A percentile compares a stretch with the other conserved stretches of the same genome.
phyloP scores from a whole-genome alignment of 2,329 filamentous ascomycete species.

The Cladophialophora immunda region DNA sequence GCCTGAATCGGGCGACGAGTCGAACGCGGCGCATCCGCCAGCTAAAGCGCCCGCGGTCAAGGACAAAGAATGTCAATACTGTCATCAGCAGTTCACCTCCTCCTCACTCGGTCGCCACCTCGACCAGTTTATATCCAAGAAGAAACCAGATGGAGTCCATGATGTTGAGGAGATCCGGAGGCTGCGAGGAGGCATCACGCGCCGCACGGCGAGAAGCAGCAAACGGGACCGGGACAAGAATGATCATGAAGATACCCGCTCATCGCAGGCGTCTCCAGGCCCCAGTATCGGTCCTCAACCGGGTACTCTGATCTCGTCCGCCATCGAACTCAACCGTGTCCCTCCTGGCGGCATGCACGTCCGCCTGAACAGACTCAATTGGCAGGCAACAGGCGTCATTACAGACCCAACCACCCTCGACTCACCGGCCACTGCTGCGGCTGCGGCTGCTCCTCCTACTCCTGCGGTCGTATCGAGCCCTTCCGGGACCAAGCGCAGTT shows the following conservation, averaged over 20 bases:
- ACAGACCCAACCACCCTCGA: conserved; percentile 72
- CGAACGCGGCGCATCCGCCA: conserved; percentile 17
- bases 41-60: conserved; percentile 64
- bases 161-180: conserved; percentile 88
- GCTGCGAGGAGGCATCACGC: conserved; percentile 83
- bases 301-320: conserved; percentile 18
- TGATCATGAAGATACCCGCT: conserved; percentile 60
- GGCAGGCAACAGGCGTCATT: conserved; percentile 81
- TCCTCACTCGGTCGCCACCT: conserved; percentile 92
- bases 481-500: conserved; percentile 41
- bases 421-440: conserved; percentile 50
- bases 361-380: conserved; percentile 69
- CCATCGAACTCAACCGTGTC: conserved; percentile 28
- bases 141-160: conserved; percentile 92
- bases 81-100: conserved; percentile 88
- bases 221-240: conserved; percentile 66
- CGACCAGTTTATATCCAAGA: conserved; percentile 91
- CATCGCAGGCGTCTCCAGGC: conserved; percentile 42
- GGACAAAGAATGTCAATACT: conserved; percentile 89
- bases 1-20: conserved; percentile 34
- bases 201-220: conserved; percentile 78
- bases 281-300: conserved; percentile 20
- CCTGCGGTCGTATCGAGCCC: conserved; percentile 36
- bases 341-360: conserved; percentile 42
- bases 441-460: conserved; percentile 44